Evolutionary conservation across 2,329 filamentous ascomycete species (phyloP).

Genomic region (Nemania diffusa): DNA sequence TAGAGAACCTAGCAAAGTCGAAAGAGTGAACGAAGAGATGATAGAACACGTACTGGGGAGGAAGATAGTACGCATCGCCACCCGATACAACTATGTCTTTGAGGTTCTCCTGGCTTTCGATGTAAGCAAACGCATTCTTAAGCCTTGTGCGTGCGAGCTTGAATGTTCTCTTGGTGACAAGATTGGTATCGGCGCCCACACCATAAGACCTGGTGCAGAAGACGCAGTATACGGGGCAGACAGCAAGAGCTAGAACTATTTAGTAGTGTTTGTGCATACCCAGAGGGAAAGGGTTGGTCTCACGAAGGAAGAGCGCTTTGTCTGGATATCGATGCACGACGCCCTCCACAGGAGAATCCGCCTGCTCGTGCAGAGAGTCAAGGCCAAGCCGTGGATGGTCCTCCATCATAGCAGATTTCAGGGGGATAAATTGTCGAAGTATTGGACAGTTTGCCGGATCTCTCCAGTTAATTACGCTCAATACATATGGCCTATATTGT

Average conservation of each 20-base stretch:
- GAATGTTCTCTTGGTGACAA: slow-evolving; percentile 56
- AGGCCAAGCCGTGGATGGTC: slow-evolving; percentile 66
- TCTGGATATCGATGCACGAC: slow-evolving; percentile 73
- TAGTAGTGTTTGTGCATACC: slow-evolving; percentile 29
- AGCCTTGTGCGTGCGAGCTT: slow-evolving; percentile 58
- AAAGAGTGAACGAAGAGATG: background rate
- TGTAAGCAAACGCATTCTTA: slow-evolving; percentile 67
- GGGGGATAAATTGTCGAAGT: slow-evolving; percentile 68
- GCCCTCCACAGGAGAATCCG: slow-evolving; percentile 65
- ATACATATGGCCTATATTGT: slow-evolving; percentile 62
- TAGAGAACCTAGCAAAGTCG: background rate
- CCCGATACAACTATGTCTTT: slow-evolving; percentile 72
- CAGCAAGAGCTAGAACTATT: slow-evolving; percentile 60
- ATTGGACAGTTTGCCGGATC: slow-evolving; percentile 69
- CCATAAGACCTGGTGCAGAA: slow-evolving; percentile 71
- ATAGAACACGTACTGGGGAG: slow-evolving; percentile 51
- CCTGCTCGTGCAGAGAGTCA: slow-evolving; percentile 68
- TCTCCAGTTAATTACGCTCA: slow-evolving; percentile 68
- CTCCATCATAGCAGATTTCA: slow-evolving; percentile 61
- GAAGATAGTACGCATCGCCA: slow-evolving; percentile 69
- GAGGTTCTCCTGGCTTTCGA: slow-evolving; percentile 60
- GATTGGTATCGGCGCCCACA: slow-evolving; percentile 65
- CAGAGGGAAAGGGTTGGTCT: slow-evolving; percentile 37
- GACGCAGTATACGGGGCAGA: slow-evolving; percentile 71
- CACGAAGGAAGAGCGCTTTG: slow-evolving; percentile 70